phyloP scores from a whole-genome alignment of 1,284 basidiomycete genomes.

The Sutorius eximius region DNA sequence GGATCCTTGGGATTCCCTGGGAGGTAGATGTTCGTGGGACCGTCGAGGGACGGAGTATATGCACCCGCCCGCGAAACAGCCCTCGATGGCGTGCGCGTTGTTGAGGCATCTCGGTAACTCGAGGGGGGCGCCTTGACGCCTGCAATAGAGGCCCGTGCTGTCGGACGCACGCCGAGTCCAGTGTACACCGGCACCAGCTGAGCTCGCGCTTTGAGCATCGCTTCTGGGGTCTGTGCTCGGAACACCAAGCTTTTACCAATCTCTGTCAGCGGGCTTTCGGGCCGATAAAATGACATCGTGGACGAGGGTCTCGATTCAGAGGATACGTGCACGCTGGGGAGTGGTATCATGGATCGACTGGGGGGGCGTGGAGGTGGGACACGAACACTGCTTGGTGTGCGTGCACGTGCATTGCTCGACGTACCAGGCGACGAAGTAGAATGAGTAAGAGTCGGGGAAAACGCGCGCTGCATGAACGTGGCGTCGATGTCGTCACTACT shows the following conservation, averaged over 20 bases:
- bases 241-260: constrained; percentile 36
- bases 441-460: constrained; percentile 59
- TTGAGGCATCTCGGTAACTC: constrained; percentile 63
- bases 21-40: constrained; percentile 62
- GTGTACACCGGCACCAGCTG: constrained; percentile 57
- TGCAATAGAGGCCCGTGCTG: constrained; percentile 41
- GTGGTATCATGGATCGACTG: constrained; percentile 78
- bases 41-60: constrained; percentile 57
- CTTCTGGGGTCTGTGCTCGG: constrained; percentile 71
- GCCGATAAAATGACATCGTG: constrained; percentile 64
- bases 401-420: constrained; percentile 30
- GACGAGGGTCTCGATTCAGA: constrained; percentile 69
- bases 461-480: constrained; percentile 54
- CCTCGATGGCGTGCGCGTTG: constrained; percentile 59
- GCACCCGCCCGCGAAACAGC: constrained; percentile 64
- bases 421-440: constrained; percentile 41
- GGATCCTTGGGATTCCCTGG: constrained; percentile 73
- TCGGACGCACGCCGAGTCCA: constrained; percentile 39
- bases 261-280: constrained; percentile 54
- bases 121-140: constrained; percentile 62
- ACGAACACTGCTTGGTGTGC: constrained; percentile 41
- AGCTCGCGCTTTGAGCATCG: constrained; percentile 53
- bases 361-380: constrained; percentile 68
- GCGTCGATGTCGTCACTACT: constrained; percentile 49
- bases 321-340: constrained; percentile 69